Conservation (phyloP, 305 asterid genomes). For the Fraxinus sp. region DNA sequence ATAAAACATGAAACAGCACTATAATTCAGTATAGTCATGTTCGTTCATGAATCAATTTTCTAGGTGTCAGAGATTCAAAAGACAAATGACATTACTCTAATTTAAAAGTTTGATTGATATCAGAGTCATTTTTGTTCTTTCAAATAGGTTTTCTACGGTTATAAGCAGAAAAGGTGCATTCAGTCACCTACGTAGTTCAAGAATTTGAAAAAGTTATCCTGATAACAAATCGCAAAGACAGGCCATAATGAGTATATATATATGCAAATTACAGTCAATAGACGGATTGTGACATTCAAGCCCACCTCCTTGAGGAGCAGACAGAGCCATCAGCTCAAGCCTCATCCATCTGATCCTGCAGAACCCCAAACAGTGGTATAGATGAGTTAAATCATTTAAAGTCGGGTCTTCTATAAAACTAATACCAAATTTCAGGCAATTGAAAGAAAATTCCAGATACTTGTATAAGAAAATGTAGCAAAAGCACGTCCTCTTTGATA, state of each 20-base stretch:
- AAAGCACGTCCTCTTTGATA: background rate
- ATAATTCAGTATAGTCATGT: background rate
- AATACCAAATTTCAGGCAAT: background rate
- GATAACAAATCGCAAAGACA: slow-evolving; percentile 29
- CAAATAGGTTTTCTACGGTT: background rate
- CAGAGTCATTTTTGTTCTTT: background rate
- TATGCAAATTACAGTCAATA: slow-evolving; percentile 44
- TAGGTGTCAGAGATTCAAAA: background rate
- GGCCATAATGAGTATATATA: slow-evolving; percentile 27
- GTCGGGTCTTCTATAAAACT: background rate
- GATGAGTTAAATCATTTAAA: slow-evolving; percentile 7
- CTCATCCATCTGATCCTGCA: slow-evolving; percentile 62
- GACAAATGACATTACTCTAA: background rate
- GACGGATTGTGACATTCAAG: slow-evolving; percentile 42
- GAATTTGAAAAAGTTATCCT: slow-evolving; percentile 14
- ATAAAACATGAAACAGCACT: background rate
- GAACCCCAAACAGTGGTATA: slow-evolving; percentile 9
- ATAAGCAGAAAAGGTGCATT: background rate
- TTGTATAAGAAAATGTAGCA: background rate
- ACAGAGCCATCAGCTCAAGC: slow-evolving; percentile 34
- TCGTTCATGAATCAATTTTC: background rate
- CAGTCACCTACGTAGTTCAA: slow-evolving; percentile 23
- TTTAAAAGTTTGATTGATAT: background rate
- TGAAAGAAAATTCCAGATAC: background rate
- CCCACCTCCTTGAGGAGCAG: slow-evolving; percentile 49